These are phyloP conservation scores for Cladosporium colombiae DNA, from an alignment of 2,329 filamentous ascomycete genomes.

Conservation along the genomic window DNA sequence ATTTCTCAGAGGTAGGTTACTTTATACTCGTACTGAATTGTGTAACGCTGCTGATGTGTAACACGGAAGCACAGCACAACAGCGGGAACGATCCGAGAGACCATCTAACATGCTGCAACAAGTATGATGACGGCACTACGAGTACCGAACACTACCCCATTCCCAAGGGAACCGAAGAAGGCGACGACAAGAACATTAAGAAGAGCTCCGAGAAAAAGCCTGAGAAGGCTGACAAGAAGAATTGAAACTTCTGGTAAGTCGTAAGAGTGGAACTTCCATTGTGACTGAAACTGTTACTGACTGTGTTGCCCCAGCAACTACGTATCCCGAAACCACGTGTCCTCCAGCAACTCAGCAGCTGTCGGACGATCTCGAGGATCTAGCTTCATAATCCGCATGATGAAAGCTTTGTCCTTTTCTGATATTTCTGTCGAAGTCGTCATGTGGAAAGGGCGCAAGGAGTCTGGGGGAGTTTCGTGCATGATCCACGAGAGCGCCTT, in stretches of 20 bases:
- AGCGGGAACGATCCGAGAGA: background rate
- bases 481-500: constrained; percentile 14
- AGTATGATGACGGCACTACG: background rate
- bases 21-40: background rate
- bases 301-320: background rate
- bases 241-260: background rate
- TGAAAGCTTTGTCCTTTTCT: constrained; percentile 38
- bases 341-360: constrained; percentile 41
- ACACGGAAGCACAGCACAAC: background rate
- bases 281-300: background rate
- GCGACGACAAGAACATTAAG: background rate
- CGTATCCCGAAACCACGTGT: constrained; percentile 39
- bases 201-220: background rate
- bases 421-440: constrained; percentile 34
- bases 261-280: background rate
- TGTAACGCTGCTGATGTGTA: background rate
- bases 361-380: constrained; percentile 46
- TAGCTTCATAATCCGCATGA: constrained; percentile 48
- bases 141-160: background rate
- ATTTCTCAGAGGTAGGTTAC: background rate
- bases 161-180: background rate
- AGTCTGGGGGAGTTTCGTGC: constrained; percentile 13
- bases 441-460: constrained; percentile 26
- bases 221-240: background rate
- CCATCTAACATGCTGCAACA: background rate